phyloP scores from a whole-genome alignment of 2,329 filamentous ascomycete genomes.

The Phaeosphaeriaceae sp. region DNA sequence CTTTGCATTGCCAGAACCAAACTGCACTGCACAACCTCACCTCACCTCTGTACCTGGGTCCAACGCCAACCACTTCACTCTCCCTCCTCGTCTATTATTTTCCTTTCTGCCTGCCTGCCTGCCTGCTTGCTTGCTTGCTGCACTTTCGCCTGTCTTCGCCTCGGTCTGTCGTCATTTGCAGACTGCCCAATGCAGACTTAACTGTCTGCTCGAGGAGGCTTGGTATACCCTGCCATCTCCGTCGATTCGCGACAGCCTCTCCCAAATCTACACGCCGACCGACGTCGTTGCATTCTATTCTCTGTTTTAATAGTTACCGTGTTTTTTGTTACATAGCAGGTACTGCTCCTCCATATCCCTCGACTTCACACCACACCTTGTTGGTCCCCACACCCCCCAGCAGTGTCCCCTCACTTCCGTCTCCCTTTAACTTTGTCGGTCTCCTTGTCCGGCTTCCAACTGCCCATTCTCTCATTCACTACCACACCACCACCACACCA shows the following conservation, averaged over 20 bases:
- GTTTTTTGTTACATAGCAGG: slow-evolving; percentile 37
- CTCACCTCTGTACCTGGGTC: slow-evolving; percentile 30
- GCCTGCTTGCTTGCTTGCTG: slow-evolving; percentile 40
- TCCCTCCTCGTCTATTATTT: slow-evolving; percentile 46
- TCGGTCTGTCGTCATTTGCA: slow-evolving; percentile 28
- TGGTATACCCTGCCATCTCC: slow-evolving; percentile 51
- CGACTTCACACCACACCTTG: slow-evolving; percentile 8
- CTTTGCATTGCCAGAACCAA: slow-evolving; percentile 10
- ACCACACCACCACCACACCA: slow-evolving; percentile 10
- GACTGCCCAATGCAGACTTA: slow-evolving; percentile 48
- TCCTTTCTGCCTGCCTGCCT: slow-evolving; percentile 16
- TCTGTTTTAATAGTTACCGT: slow-evolving; percentile 47
- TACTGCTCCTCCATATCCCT: slow-evolving; percentile 27
- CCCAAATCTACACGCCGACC: slow-evolving; percentile 34
- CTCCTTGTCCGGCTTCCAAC: slow-evolving; percentile 22
- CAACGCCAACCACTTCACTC: slow-evolving; percentile 29
- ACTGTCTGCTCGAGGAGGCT: slow-evolving; percentile 46
- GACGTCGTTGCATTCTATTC: slow-evolving; percentile 42
- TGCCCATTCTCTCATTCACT: slow-evolving; percentile 9
- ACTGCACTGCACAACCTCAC: slow-evolving; percentile 20
- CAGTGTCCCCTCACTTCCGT: slow-evolving; percentile 11
- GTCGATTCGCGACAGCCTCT: slow-evolving; percentile 48
- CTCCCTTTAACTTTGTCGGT: slow-evolving; percentile 24
- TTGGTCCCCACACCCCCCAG: neutral
- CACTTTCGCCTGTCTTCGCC: slow-evolving; percentile 30